Conservation (phyloP, 305 asterid species). For the Galium porrigens region DNA sequence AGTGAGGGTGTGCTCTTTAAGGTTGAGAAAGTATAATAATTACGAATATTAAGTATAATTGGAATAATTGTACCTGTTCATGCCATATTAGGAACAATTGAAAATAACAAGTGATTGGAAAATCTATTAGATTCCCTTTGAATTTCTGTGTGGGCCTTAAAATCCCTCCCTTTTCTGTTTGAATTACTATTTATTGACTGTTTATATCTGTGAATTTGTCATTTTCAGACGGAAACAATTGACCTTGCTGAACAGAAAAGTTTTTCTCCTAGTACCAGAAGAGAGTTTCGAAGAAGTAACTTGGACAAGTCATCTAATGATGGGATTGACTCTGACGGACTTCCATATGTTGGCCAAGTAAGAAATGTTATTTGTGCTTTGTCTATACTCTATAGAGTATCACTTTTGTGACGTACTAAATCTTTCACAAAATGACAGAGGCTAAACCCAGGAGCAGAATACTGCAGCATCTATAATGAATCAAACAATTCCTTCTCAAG, state of each 20-base stretch:
- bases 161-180: neutral
- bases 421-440: slow-evolving; percentile 35
- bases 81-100: neutral
- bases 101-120: neutral
- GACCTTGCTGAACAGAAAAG: slow-evolving; percentile 50
- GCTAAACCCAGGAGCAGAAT: slow-evolving; percentile 52
- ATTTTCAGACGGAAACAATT: slow-evolving; percentile 71
- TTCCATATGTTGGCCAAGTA: slow-evolving; percentile 93
- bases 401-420: neutral
- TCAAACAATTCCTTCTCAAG: slow-evolving; percentile 29
- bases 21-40: neutral
- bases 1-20: neutral
- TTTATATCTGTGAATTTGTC: slow-evolving; percentile 12
- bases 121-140: neutral
- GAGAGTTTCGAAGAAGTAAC: slow-evolving; percentile 59
- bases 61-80: neutral
- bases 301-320: slow-evolving; percentile 43
- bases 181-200: neutral
- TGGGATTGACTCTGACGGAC: slow-evolving; percentile 74
- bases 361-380: neutral
- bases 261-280: slow-evolving; percentile 33
- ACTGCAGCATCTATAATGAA: slow-evolving; percentile 49
- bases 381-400: neutral
- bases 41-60: neutral
- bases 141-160: neutral